Evolutionary conservation across 805 yeast species (phyloP), one percentile per base, ranked within the genome.

Genomic region (Lipomyces spencermartinsiae): DNA sequence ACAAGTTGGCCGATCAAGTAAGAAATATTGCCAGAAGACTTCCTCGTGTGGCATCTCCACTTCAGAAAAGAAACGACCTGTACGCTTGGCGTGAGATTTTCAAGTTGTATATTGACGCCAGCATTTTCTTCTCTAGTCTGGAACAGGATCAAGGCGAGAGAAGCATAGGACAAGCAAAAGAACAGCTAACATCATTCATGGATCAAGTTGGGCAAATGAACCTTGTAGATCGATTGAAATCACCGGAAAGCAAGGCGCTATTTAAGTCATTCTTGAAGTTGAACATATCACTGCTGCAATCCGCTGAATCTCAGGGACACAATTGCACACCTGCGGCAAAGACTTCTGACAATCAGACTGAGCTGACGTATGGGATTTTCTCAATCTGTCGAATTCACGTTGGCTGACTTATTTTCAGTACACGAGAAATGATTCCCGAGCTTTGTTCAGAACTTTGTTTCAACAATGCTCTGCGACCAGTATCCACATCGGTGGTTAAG

Each of bases 271-370:
- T 90, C 72, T 78, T 85, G 66, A 76, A 78, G 2, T 73, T 89
- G 73, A 90, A 90, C 75, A 78, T 80, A 37, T 84, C 84, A 64
- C 77, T 90, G 29, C 74, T 90, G 56, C 85, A 85, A 73, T 83
- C 86, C 10, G 80, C 87, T 35, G 84, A 86, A 69, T 90, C 86
- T 74, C 90, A 88, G 73, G 80, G 84, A 8, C 81, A 89, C 68
- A 90, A 90, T 76, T 80, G 84, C 39, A 82, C 85, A 54, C 94
- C 94, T 0, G 82, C 89, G 54, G 78, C 83, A 19, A 90, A 90
- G 76, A 90, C 90, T 68, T 90, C 90, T 73, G 93, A 90, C 72
- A 90, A 90, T 75, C 89, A 86, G 73, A 90, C 94, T 0, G 78
- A 85, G 6, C 78, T 89, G 35, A 81, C 83, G 56, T 53, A 31